phyloP scores from a whole-genome alignment of 2,329 filamentous ascomycete genomes.

The Phyllosticta citrichinensis region DNA sequence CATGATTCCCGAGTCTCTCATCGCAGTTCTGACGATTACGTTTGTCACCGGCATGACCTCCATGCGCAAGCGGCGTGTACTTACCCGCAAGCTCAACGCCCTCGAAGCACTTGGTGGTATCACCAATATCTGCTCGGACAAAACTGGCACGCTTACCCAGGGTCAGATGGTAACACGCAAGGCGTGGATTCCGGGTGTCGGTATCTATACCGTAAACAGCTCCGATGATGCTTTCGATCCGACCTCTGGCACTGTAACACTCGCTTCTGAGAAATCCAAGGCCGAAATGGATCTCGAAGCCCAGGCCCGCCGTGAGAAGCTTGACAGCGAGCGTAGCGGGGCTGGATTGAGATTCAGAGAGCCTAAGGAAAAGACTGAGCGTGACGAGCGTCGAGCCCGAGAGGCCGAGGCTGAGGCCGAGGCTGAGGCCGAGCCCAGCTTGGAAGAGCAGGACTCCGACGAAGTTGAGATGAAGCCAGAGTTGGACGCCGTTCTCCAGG shows the following conservation, averaged over 20 bases:
- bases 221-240: slow-evolving; percentile 23
- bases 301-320: slow-evolving; percentile 12
- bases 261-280: slow-evolving; percentile 13
- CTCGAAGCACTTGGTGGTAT: slow-evolving; percentile 28
- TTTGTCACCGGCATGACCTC: slow-evolving; percentile 28
- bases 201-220: slow-evolving; percentile 23
- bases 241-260: slow-evolving; percentile 20
- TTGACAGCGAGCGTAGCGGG: slow-evolving; percentile 17
- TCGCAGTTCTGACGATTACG: slow-evolving; percentile 27
- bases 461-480: slow-evolving; percentile 17
- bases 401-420: slow-evolving; percentile 7
- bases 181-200: slow-evolving; percentile 25
- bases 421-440: slow-evolving; percentile 5
- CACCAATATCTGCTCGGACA: slow-evolving; percentile 42
- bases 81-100: slow-evolving; percentile 26
- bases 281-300: slow-evolving; percentile 22
- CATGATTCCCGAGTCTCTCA: slow-evolving; percentile 24
- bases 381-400: slow-evolving; percentile 12
- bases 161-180: slow-evolving; percentile 26
- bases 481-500: slow-evolving; percentile 25
- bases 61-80: slow-evolving; percentile 26
- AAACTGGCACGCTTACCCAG: slow-evolving; percentile 35
- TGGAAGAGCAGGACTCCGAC: slow-evolving; percentile 15
- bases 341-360: slow-evolving; percentile 17
- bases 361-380: slow-evolving; percentile 19